These are phyloP conservation scores for Emydomyces testavorans DNA, from an alignment of 2,329 filamentous ascomycete genomes.

Conservation along the genomic window DNA sequence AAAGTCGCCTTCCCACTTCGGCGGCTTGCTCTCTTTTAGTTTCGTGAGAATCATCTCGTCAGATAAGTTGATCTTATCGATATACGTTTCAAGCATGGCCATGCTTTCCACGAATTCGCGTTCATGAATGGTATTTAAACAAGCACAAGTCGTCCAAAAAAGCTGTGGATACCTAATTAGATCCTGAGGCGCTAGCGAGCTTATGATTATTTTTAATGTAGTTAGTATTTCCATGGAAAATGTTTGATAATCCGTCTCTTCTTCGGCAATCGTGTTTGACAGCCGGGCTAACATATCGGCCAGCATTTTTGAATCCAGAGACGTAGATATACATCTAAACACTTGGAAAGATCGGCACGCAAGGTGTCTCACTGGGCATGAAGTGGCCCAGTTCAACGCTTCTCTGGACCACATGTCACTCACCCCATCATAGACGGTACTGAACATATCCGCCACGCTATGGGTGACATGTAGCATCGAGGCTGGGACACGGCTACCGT, in stretches of 20 bases:
- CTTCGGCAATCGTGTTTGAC: constrained; percentile 93
- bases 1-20: constrained; percentile 79
- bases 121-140: constrained; percentile 92
- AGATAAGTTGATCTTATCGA: constrained; percentile 72
- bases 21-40: constrained; percentile 66
- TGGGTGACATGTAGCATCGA: constrained; percentile 78
- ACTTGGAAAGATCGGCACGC: constrained; percentile 96
- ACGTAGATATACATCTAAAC: constrained; percentile 84
- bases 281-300: constrained; percentile 91
- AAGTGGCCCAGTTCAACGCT: constrained; percentile 89
- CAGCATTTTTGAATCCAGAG: constrained; percentile 83
- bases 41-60: constrained; percentile 56
- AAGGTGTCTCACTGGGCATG: constrained; percentile 85
- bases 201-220: constrained; percentile 82
- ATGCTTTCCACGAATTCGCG: constrained; percentile 84
- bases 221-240: constrained; percentile 98
- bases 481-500: constrained; percentile 67
- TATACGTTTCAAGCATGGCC: constrained; percentile 76
- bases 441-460: constrained; percentile 75
- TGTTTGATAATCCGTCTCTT: constrained; percentile 85
- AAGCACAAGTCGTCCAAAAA: constrained; percentile 96
- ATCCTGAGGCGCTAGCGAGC: constrained; percentile 66
- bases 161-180: constrained; percentile 84
- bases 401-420: constrained; percentile 85
- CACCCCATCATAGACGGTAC: constrained; percentile 69